Base-by-base conservation (phyloP, 75 land plant genomes). In the Picea sitchensis region DNA sequence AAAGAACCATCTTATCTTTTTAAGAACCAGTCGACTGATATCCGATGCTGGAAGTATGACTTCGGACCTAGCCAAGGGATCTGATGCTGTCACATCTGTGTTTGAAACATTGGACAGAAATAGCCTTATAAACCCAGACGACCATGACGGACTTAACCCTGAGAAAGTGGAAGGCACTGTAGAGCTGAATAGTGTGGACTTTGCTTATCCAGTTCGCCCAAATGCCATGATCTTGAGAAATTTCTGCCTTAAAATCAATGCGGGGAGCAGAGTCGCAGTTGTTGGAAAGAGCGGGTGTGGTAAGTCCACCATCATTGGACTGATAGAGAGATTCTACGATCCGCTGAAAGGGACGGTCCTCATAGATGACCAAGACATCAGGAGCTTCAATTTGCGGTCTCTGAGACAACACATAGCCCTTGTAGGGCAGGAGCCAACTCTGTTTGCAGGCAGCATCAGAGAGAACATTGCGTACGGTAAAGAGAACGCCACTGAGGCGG, bases 231-330 rank as follows among this genome's bases (percentile, higher is more conserved):
- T 91, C 41, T 62, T 91, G 12, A 76, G 57, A 57, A 82, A 84
- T 0, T 88, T 91, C 44, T 62, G 60, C 14, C 21, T 91, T 34
- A 80, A 83, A 78, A 63, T 88, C n/a, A 78, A 81, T 54, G 86
- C 84, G 2, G 88, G 92, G 32, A 86, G 75, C 51, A 82, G 71
- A 68, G 83, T 91, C 64, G 92, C 92, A 4, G 34, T 91, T 36
- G 88, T 91, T 0, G 92, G 92, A 14, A 77, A 73, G 13, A 91
- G 92, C 76, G 92, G 90, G 65, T 80, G 80, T 2, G 92, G 92
- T 15, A 90, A 91, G 63, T 81, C 86, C 76, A 86, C 90, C 8
- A 86, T 91, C 21, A 54, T 88, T 17, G 86, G 84, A 81, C 58
- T 91, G 73, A 32, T 88, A 14, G 81, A 88, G 73, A 80, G 90